Percentiles rank a stretch among this genome's conserved stretches.
These are phyloP conservation scores for Daedalea quercina DNA, from an alignment of 768 basidiomycete species.

Conservation along the genomic window DNA sequence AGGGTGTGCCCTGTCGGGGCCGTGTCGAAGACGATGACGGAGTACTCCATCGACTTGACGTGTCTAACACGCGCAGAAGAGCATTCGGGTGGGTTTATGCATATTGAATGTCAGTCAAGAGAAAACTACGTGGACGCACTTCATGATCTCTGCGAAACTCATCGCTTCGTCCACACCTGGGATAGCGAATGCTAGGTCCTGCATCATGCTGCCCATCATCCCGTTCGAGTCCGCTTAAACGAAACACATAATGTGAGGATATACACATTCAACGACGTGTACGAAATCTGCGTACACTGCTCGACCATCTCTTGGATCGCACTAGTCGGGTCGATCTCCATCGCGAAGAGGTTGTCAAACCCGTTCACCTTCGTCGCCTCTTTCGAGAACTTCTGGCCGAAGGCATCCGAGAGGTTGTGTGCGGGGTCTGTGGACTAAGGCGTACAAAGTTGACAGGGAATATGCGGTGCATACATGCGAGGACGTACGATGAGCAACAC, in stretches of 20 bases:
- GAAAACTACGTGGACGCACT: constrained; percentile 48
- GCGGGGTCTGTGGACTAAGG: constrained; percentile 96
- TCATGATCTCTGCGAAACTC: constrained; percentile 99
- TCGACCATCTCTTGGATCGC: constrained; percentile 99
- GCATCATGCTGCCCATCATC: constrained; percentile 99
- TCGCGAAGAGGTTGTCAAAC: constrained; percentile 92
- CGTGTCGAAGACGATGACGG: constrained; percentile 99
- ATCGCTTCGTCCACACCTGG: constrained; percentile 99
- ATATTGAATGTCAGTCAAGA: neutral
- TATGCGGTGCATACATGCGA: neutral
- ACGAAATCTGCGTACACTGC: constrained; percentile 54
- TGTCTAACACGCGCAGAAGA: constrained; percentile 47
- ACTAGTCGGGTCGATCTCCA: constrained; percentile 99
- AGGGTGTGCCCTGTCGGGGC: constrained; percentile 98
- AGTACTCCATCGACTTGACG: constrained; percentile 99
- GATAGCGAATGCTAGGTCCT: constrained; percentile 97
- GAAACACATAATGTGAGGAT: neutral
- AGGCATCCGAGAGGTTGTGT: constrained; percentile 97
- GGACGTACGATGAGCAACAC: constrained; percentile 85
- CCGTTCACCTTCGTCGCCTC: constrained; percentile 98
- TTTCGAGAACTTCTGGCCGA: constrained; percentile 98
- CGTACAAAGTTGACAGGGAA: constrained; percentile 5
- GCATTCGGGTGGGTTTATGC: neutral
- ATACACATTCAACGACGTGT: neutral
- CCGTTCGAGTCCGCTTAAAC: constrained; percentile 75